Conservation (phyloP, 2,329 filamentous ascomycete genomes). For the Talaromyces albobiverticillius region DNA sequence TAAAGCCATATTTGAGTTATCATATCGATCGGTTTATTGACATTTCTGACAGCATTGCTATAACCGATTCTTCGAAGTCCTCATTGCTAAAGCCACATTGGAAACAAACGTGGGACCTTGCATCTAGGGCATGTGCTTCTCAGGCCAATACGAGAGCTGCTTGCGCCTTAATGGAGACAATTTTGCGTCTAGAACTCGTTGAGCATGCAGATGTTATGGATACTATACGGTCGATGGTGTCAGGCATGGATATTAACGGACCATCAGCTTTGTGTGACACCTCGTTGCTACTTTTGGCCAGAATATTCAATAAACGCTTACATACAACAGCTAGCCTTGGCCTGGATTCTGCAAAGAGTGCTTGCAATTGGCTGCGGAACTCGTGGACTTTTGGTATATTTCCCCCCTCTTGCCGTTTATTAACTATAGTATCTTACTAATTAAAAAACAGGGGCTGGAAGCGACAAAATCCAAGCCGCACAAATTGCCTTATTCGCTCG, state of each 20-base stretch:
- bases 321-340: slow-evolving; percentile 67
- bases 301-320: slow-evolving; percentile 64
- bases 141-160: slow-evolving; percentile 71
- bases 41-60: slow-evolving; percentile 29
- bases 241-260: slow-evolving; percentile 75
- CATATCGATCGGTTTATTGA: neutral
- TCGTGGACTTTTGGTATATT: slow-evolving; percentile 76
- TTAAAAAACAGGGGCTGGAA: slow-evolving; percentile 47
- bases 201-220: slow-evolving; percentile 65
- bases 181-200: slow-evolving; percentile 66
- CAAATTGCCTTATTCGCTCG: slow-evolving; percentile 62
- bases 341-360: slow-evolving; percentile 64
- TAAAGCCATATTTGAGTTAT: slow-evolving; percentile 8
- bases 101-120: slow-evolving; percentile 73
- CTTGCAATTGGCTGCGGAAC: slow-evolving; percentile 77
- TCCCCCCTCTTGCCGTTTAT: neutral
- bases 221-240: slow-evolving; percentile 68
- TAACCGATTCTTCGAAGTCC: slow-evolving; percentile 33
- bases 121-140: slow-evolving; percentile 67
- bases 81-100: slow-evolving; percentile 53
- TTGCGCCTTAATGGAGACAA: slow-evolving; percentile 66
- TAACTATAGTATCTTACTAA: slow-evolving; percentile 12
- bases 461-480: slow-evolving; percentile 65
- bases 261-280: slow-evolving; percentile 78
- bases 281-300: slow-evolving; percentile 69